These are phyloP conservation scores for Entomortierella chlamydospora DNA, from an alignment of 192 early-diverging fungal genomes.

Conservation along the genomic window DNA sequence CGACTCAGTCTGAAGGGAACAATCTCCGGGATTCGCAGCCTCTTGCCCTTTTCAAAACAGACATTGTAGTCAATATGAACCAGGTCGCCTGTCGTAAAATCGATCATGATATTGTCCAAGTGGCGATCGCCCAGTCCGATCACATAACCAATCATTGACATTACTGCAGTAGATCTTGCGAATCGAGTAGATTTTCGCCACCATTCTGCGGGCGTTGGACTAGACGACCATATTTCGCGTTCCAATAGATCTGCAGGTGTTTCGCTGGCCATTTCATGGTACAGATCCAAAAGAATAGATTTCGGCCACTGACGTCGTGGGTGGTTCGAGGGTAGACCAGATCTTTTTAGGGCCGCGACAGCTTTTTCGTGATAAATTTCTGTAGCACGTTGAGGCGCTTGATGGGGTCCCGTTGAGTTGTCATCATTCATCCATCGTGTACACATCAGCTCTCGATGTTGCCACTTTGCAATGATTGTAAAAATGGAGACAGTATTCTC, in stretches of 20 bases:
- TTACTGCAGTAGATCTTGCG: constrained; percentile 84
- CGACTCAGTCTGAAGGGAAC: constrained; percentile 94
- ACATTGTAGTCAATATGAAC: constrained; percentile 98
- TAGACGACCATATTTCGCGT: constrained; percentile 74
- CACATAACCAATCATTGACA: constrained; percentile 88
- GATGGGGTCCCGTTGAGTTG: constrained; percentile 19
- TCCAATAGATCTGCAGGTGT: constrained; percentile 74
- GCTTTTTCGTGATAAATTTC: constrained; percentile 88
- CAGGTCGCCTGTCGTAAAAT: constrained; percentile 82
- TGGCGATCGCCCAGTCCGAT: constrained; percentile 96
- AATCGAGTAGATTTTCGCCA: constrained; percentile 77
- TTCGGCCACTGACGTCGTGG: constrained; percentile 80
- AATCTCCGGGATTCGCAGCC: constrained; percentile 87
- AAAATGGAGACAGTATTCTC: constrained; percentile 84
- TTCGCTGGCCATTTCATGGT: constrained; percentile 69
- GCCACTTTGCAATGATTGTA: constrained; percentile 82
- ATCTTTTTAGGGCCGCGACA: constrained; percentile 64
- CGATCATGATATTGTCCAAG: constrained; percentile 91
- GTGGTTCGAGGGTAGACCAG: constrained; percentile 61
- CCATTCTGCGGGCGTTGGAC: constrained; percentile 77
- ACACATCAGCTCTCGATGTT: constrained; percentile 72
- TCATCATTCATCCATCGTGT: constrained; percentile 53
- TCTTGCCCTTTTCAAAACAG: constrained; percentile 94
- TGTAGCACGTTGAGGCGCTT: constrained; percentile 57
- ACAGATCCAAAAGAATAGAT: constrained; percentile 65